Base-by-base conservation (phyloP, 805 yeast species). In the Sungouiozyma intestinalis region DNA sequence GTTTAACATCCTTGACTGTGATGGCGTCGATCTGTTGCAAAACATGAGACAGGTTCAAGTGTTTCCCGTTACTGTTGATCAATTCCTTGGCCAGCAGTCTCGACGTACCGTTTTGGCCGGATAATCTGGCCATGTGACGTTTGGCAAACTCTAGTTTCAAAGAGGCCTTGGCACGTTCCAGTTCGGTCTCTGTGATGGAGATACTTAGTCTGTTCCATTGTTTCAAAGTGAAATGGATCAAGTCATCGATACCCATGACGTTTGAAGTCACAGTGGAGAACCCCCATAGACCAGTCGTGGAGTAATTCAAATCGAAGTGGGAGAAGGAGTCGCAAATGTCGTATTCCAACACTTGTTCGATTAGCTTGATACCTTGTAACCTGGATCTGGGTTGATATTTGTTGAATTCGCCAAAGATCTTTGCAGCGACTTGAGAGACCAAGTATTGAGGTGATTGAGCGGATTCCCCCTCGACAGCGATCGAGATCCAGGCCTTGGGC, bases 131-230 rank as follows among this genome's bases (percentile, higher is more conserved):
- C 9, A 19, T 15, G 16, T 42, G 29, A 7, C 29, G 35, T 4
- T 33, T 27, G 54, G 81, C 74, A 48, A 82, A 59, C 51, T 72
- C 71, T 58, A 82, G 70, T 68, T 83, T 83, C 63, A 77, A 73
- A 52, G 75, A 66, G 52, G 79, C 76, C 69, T 83, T 83, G 60
- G 79, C 94, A 67, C 85, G 74, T 50, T 77, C 77, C 53, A 84
- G 77, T 69, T 84, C 94, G 45, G 84, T 74, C 49, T 81, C 85
- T 48, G 85, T 73, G 58, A 84, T 67, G 18, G 88, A 79, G 52
- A 80, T 68, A 17, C 88, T 71, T 64, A 82, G 73, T 73, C 92
- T 78, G 74, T 82, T 83, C 92, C 94, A 84, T 72, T 83, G 84
- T 66, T 81, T 84, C 66, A 83, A 70, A 45, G 85, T 72, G 69